Evolutionary conservation across 2,329 filamentous ascomycete species (phyloP), one percentile per base, ranked within the genome.

Genomic region (Diaporthe citri): DNA sequence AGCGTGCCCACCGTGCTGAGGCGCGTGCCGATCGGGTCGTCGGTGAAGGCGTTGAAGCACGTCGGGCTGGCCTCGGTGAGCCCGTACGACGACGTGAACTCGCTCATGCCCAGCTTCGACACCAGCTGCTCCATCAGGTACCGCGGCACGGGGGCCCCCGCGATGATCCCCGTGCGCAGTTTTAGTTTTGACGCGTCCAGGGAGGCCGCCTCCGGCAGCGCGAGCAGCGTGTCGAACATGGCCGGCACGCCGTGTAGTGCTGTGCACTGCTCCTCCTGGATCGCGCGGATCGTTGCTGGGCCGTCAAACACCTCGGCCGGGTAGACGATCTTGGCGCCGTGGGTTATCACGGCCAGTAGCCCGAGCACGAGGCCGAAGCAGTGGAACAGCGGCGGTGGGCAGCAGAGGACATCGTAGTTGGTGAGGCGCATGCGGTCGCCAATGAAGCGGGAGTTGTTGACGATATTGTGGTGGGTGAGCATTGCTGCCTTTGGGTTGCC

Each of bases 281-380:
- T 90, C 72, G 93, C 92, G 57, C 87, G 87, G 46, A 96, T 86
- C 2, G 92, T 93, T 0, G 93, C 90, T 6, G 85, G 83, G 2
- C 93, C 88, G 78, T 95, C 92, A 80, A 96, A 96, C 0, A 92
- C 90, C 79, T 95, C 93, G 77, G 90, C 89, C 0, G 94, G 94
- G 80, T 95, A 95, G 13, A 96, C 91, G 69, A 95, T 92, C 82
- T 93, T 94, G 52, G 90, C 90, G 62, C 94, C 94, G 81, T 96
- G 93, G 0, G 93, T 95, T 71, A 95, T 84, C 57, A 91, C 88
- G 2, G 93, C 92, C 73, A 96, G 88, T 59, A 96, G 87, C 12
- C 94, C 94, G 4, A 95, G 89, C 1, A 96, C 93, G 10, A 96
- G 89, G 1, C 94, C 94, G 80, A 96, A 96, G 85, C 94, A 96